Conservation (phyloP, 108 stramenopile species). For the Pelagomonas calceolata region DNA sequence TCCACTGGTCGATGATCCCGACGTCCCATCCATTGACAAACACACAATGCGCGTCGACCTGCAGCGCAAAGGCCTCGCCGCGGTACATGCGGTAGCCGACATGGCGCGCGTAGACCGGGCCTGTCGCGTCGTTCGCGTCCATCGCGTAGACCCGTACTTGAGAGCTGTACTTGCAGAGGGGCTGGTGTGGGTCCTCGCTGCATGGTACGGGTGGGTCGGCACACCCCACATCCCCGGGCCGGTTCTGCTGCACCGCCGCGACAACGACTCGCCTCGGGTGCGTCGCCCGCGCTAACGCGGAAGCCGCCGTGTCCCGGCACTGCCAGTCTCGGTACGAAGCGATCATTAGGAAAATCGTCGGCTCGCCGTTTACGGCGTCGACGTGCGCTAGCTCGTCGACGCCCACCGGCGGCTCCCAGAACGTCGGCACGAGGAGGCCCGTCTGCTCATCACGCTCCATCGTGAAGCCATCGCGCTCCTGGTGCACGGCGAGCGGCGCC, state of each 20-base stretch:
- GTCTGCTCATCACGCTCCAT: not conserved
- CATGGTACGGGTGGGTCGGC: constrained; percentile 30
- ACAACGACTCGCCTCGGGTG: constrained; percentile 6
- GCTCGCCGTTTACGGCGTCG: not conserved
- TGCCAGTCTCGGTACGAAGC: constrained; percentile 17
- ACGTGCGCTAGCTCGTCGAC: not conserved
- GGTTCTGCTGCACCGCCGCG: constrained; percentile 40
- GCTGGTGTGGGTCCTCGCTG: constrained; percentile 30
- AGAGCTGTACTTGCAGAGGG: constrained; percentile 35
- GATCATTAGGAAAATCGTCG: constrained; percentile 19
- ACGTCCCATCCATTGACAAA: constrained; percentile 36
- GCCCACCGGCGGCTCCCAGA: not conserved
- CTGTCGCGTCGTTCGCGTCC: constrained; percentile 38
- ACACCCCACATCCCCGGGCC: constrained; percentile 20
- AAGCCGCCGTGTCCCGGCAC: constrained; percentile 16
- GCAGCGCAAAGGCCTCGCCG: constrained; percentile 62
- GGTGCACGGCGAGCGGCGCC: too few species aligned
- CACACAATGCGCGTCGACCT: constrained; percentile 51
- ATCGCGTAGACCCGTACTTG: constrained; percentile 43
- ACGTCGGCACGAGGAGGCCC: constrained; percentile 1
- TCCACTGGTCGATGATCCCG: constrained; percentile 63
- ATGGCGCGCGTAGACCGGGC: constrained; percentile 54
- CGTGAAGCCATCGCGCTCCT: not conserved
- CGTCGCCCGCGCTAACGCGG: constrained; percentile 9
- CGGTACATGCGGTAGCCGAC: constrained; percentile 59